Percentiles rank a stretch among this genome's conserved stretches.
Conservation (phyloP, 192 early-diverging fungal species). For the Backusella sp. region DNA sequence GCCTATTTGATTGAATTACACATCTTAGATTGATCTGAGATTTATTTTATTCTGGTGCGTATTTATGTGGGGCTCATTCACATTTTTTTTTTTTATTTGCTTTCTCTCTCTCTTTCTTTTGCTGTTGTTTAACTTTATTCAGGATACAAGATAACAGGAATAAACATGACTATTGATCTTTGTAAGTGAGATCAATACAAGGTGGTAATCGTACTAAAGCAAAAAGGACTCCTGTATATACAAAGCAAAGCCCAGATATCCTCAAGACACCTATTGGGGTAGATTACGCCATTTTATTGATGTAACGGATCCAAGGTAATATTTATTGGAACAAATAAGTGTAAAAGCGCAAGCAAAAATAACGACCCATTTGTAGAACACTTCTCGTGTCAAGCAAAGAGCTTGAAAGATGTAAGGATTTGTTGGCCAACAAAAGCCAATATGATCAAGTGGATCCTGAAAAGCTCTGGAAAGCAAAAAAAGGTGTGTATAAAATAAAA, state of each 20-base stretch:
- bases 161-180: not conserved
- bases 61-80: not conserved
- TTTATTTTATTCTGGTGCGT: not conserved
- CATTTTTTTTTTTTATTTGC: not conserved
- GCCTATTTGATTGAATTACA: not conserved
- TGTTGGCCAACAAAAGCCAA: conserved; percentile 56
- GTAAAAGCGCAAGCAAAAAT: not conserved
- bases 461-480: conserved; percentile 72
- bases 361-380: conserved; percentile 41
- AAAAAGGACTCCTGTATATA: not conserved
- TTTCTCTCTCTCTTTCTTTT: not conserved
- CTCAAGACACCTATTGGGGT: conserved; percentile 73
- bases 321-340: not conserved
- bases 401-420: conserved; percentile 56
- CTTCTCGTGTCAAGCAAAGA: conserved; percentile 59
- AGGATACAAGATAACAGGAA: not conserved
- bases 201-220: not conserved
- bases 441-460: conserved; percentile 40
- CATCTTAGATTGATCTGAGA: not conserved
- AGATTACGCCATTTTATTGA: conserved; percentile 73
- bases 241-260: conserved; percentile 54
- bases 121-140: not conserved
- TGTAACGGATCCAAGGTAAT: conserved; percentile 65
- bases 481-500: conserved; percentile 40
- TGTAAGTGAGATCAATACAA: not conserved